A percentile compares a stretch with the other conserved stretches of the same genome.
phyloP scores from a whole-genome alignment of 805 yeast genomes.

The Suhomyces sp. region DNA sequence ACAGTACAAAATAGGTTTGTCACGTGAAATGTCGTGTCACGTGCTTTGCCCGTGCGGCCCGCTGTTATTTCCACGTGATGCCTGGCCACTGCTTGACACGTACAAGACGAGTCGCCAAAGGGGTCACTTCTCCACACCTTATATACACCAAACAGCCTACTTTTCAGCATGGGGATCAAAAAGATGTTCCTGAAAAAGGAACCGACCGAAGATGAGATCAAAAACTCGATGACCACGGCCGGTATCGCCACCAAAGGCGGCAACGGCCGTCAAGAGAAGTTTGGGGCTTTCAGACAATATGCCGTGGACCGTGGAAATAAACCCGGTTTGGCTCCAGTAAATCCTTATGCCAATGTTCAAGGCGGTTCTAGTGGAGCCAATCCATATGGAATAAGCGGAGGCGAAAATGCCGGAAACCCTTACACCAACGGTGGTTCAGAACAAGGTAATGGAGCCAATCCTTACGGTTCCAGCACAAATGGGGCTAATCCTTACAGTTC shows the following conservation, averaged over 20 bases:
- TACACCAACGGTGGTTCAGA: neutral
- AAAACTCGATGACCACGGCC: slow-evolving; percentile 34
- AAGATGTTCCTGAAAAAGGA: slow-evolving; percentile 49
- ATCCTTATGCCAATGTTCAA: slow-evolving; percentile 38
- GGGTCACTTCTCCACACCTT: neutral
- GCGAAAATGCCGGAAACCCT: slow-evolving; percentile 3
- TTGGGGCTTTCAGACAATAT: slow-evolving; percentile 48
- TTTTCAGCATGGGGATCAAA: slow-evolving; percentile 42
- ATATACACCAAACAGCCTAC: neutral
- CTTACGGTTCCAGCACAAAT: slow-evolving; percentile 4
- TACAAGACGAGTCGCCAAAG: neutral
- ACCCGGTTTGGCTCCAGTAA: slow-evolving; percentile 40
- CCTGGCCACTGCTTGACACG: neutral
- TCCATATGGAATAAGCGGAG: slow-evolving; percentile 1
- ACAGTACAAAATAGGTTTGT: neutral
- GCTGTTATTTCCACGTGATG: neutral
- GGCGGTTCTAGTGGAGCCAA: slow-evolving; percentile 4
- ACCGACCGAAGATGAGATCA: slow-evolving; percentile 46
- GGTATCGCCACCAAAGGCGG: slow-evolving; percentile 41
- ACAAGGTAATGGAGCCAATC: slow-evolving; percentile 3
- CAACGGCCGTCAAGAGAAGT: slow-evolving; percentile 42
- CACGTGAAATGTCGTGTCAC: neutral
- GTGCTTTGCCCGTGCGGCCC: neutral
- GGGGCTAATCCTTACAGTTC: slow-evolving; percentile 2
- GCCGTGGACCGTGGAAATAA: slow-evolving; percentile 43